Evolutionary conservation across 1,139 yeast genomes (phyloP).

Genomic region (Suhomyces chickasaworum): DNA sequence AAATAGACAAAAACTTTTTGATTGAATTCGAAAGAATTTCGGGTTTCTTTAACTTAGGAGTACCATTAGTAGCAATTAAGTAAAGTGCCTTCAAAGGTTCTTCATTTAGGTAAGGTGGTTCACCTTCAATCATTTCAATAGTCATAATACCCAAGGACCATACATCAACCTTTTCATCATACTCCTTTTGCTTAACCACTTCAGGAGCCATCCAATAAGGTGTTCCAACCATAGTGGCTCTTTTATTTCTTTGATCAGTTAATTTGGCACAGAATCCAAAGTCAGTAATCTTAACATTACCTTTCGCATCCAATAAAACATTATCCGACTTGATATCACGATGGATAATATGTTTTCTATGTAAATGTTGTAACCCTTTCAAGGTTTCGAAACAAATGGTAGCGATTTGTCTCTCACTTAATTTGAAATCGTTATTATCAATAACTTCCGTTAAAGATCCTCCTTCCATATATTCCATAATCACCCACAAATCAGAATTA

Average conservation of each 20-base stretch:
- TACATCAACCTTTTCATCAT: slow-evolving; percentile 95
- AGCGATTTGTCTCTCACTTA: slow-evolving; percentile 79
- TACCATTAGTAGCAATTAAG: slow-evolving; percentile 94
- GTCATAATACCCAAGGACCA: slow-evolving; percentile 99
- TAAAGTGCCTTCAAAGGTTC: slow-evolving; percentile 90
- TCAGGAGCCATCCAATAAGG: slow-evolving; percentile 99
- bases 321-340: slow-evolving; percentile 96
- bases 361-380: slow-evolving; percentile 88
- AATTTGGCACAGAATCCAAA: slow-evolving; percentile 97
- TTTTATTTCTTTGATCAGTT: slow-evolving; percentile 86
- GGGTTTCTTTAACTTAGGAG: slow-evolving; percentile 91
- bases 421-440: slow-evolving; percentile 67
- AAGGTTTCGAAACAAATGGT: slow-evolving; percentile 90
- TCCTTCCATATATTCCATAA: slow-evolving; percentile 44
- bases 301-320: slow-evolving; percentile 80
- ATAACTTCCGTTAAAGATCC: slow-evolving; percentile 83
- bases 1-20: slow-evolving; percentile 84
- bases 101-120: slow-evolving; percentile 95
- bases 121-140: slow-evolving; percentile 97
- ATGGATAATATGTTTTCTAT: slow-evolving; percentile 88
- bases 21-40: slow-evolving; percentile 75
- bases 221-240: slow-evolving; percentile 99
- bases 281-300: slow-evolving; percentile 94
- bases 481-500: slow-evolving; percentile 37
- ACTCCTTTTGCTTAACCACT: slow-evolving; percentile 94